Percentiles rank a stretch among this genome's conserved stretches.
phyloP scores from a whole-genome alignment of 202 grass and related monocot species.

The Dendrocalamus latiflorus region DNA sequence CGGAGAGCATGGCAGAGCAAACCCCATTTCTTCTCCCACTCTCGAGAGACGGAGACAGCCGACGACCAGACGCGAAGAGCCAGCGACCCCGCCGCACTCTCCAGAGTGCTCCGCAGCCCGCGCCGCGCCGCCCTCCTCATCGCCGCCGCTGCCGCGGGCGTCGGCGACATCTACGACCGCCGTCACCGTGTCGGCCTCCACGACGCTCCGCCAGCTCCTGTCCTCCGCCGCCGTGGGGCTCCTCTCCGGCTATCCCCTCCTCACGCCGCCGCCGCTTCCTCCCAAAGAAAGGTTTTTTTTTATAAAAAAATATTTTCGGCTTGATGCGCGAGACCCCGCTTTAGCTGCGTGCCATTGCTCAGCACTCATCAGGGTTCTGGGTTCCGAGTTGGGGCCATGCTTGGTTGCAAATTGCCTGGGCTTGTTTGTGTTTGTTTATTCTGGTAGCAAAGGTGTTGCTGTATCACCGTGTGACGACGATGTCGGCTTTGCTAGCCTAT shows the following conservation, averaged over 20 bases:
- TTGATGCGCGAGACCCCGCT: neutral
- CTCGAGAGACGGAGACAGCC: neutral
- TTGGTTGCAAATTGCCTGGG: neutral
- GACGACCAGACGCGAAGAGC: no score
- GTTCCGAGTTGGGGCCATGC: neutral
- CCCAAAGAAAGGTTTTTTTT: neutral
- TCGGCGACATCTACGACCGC: neutral
- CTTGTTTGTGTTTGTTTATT: neutral
- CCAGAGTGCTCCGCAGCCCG: slow-evolving; percentile 33
- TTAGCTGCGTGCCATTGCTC: neutral
- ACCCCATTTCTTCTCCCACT: no score
- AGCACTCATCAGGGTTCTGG: neutral
- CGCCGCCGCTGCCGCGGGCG: neutral
- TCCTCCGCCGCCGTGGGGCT: slow-evolving; percentile 2
- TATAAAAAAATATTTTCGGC: fast-evolving
- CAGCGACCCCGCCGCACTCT: neutral
- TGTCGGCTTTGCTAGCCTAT: neutral
- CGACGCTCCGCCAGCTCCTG: slow-evolving; percentile 24
- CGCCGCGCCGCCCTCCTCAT: slow-evolving; percentile 31
- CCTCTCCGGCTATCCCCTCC: neutral
- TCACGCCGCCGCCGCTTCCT: neutral
- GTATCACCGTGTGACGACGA: neutral
- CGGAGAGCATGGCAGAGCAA: no score
- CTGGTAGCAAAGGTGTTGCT: neutral
- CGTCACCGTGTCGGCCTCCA: slow-evolving; percentile 16